Base-by-base conservation (phyloP, 768 basidiomycete genomes). In the Tylopilus subfusipes region DNA sequence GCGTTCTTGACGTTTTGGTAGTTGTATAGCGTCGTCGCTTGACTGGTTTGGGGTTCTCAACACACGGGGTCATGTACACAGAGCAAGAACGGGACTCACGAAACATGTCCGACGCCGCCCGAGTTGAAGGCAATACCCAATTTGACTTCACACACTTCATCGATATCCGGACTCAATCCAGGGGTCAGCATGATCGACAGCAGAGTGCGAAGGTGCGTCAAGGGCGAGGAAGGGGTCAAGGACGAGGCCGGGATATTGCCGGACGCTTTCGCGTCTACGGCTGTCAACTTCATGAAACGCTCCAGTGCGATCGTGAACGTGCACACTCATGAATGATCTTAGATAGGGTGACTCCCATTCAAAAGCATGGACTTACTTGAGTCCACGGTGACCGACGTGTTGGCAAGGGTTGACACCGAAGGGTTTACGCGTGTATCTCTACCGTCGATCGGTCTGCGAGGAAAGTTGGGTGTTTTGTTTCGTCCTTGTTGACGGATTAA, bases 121-220 rank as follows among this genome's bases (percentile, higher is more conserved):
- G 60, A 64, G 2, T 79, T 76, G 19, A 64, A 64, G 1, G 56
- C 48, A 6, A 86, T 73, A 0, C 77, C 80, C 11, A 96, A 73
- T 48, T 80, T 82, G 4, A 76, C 74, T 39, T 71, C 72, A 59
- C 88, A 89, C 5, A 90, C 78, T 4, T 75, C 73, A 59, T 96
- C 93, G 21, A 90, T 84, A 38, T 82, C 85, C 0, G 72, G 64
- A 58, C 84, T 87, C 21, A 95, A 62, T 4, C 87, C 87, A 29
- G 82, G 84, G 0, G 89, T 87, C 33, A 93, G 64, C 14, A 92
- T 65, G 0, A 76, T 68, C 4, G 87, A 85, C 4, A 95, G 72
- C 0, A 93, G 61, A 2, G 77, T 69, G 18, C 82, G 81, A 3
- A 92, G 75, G 16, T 78, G 75, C 2, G 79, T 77, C 27, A 86